These are phyloP conservation scores for Neurospora africana DNA, from an alignment of 495 filamentous ascomycete species.

Conservation along the genomic window DNA sequence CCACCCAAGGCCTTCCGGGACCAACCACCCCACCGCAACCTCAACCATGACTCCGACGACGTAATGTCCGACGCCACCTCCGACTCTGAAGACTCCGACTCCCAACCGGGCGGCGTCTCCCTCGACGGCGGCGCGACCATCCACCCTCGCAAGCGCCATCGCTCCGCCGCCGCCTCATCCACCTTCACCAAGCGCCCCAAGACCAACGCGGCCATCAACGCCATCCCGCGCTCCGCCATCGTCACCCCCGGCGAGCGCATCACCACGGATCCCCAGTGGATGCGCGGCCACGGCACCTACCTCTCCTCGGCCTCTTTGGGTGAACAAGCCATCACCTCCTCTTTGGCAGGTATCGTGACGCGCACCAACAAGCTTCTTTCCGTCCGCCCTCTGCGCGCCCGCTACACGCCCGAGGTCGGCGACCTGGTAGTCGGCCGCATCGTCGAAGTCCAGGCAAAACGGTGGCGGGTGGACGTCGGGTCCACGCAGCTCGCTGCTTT, in stretches of 20 bases:
- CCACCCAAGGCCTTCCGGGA: constrained; percentile 41
- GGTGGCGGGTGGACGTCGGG: constrained; percentile 91
- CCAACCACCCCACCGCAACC: background rate
- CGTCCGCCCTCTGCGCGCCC: constrained; percentile 77
- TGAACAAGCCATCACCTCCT: constrained; percentile 56
- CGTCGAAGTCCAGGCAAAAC: constrained; percentile 74
- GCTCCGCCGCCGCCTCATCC: background rate
- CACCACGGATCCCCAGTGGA: constrained; percentile 91
- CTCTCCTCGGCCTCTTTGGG: constrained; percentile 41
- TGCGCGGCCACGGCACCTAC: constrained; percentile 86
- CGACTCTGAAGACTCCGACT: constrained; percentile 31
- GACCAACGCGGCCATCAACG: constrained; percentile 3
- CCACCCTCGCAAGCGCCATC: constrained; percentile 12
- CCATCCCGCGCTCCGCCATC: constrained; percentile 30
- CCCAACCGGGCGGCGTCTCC: constrained; percentile 29
- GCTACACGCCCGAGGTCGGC: constrained; percentile 91
- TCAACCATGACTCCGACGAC: constrained; percentile 13
- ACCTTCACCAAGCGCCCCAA: constrained; percentile 11
- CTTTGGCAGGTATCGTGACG: constrained; percentile 74
- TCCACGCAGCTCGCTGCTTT: constrained; percentile 71
- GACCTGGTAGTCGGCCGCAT: constrained; percentile 92
- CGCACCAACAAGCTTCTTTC: constrained; percentile 95
- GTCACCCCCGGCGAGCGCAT: constrained; percentile 86
- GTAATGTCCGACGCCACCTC: constrained; percentile 3
- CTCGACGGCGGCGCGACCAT: constrained; percentile 54